Base-by-base conservation (phyloP, 179 eudicot genomes). In the Nepenthes alata region DNA sequence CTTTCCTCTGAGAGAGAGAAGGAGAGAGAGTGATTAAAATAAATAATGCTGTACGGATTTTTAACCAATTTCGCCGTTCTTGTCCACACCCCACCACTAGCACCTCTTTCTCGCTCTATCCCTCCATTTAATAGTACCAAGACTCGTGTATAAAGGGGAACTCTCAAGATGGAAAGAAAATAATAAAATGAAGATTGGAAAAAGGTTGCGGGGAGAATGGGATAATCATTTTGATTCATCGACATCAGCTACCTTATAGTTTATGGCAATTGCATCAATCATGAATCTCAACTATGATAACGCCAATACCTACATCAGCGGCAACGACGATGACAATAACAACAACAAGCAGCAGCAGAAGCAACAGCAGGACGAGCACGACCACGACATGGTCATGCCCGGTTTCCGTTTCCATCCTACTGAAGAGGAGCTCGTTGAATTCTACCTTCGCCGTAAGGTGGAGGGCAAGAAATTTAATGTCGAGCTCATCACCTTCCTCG, bases 371-470 rank as follows among this genome's bases (percentile, higher is more conserved):
- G 95, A 84, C 47, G 78, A 74, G 34, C 93, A 88, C 61, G 87
- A 82, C 55, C 81, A 82, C 53, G 96, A 91, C 70, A 69, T 81
- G 70, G 97, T 91, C 14, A 91, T 91, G 97, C 97, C 97, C 0
- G 97, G 97, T 1, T 91, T 91, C 59, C 90, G 97, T 9, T 91
- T 91, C 71, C 94, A 88, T 61, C 97, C 97, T 1, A 91, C 97
- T 0, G 97, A 91, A 58, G 97, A 91, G 67, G 96, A 90, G 57
- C 85, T 91, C 11, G 76, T 91, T 0, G 97, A 91, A 67, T 91
- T 91, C 77, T 91, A 91, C 83, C 97, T 91, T 74, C 90, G 97
- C 59, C 96, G 96, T 75, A 91, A 88, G 84, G 89, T 91, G 6
- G 96, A 91, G 75, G 97, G 97, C 77, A 91, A 91, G 63, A 80